Evolutionary conservation across 2,329 filamentous ascomycete species (phyloP), one percentile per base, ranked within the genome.

Genomic region (Paracoccidioides lutzii): DNA sequence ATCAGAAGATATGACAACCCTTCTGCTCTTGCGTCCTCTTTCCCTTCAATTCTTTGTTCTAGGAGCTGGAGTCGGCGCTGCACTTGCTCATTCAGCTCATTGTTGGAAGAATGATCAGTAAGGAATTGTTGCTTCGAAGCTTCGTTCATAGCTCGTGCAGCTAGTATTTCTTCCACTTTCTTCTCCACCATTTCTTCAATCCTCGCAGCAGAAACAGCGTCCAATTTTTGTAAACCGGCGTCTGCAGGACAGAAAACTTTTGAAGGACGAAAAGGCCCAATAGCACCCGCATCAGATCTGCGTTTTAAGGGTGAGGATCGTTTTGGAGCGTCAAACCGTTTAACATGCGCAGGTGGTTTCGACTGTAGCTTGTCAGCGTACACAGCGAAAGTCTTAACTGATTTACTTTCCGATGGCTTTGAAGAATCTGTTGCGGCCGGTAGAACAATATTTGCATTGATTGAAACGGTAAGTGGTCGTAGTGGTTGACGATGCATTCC

Each of bases 141-240:
- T 71, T 84, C 81, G 59, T 80, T 78, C 14, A 81, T 66, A 0
- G 81, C 82, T 54, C 85, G 81, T n/a, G 85, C 84, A 0, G 90
- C 89, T 0, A 97, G 76, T 40, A 93, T 90, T 72, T 95, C 90
- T 58, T 86, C 85, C 0, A 97, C 88, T 65, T 95, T 95, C 63
- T 86, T 88, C 70, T 95, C 88, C 1, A 97, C 89, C 73, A 96
- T 83, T 42, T 90, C 88, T 68, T 96, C 90, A 58, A 97, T 94
- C 53, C 84, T 84, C 10, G 83, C 85, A 15, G 83, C 80, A 0
- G 84, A 85, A 7, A 88, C 59, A 10, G 38, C 54, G 9, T 44
- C 35, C 37, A 55, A 28, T 72, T 80, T 61, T 44, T 75, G 59
- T 28, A 61, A 42, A 65, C 64, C 55, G 40, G 56, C 56, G 8